Conservation (phyloP, 176 grass and related monocot genomes). For the Typha latifolia region DNA sequence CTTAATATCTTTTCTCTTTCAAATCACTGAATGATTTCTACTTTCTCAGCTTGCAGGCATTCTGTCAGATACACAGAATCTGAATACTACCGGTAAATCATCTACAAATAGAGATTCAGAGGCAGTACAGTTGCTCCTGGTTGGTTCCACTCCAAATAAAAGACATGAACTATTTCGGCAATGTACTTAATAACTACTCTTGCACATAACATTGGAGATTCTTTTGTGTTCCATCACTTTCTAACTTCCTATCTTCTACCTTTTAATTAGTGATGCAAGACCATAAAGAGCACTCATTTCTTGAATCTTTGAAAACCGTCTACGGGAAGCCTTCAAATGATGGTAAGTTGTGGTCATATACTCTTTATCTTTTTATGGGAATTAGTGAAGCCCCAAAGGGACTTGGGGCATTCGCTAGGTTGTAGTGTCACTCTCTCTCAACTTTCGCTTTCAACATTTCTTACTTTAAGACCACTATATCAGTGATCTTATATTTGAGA, state of each 20-base stretch:
- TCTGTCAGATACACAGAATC: slow-evolving; percentile 50
- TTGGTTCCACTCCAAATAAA: slow-evolving; percentile 22
- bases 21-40: not conserved
- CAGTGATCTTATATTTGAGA: no score
- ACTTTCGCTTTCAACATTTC: no score
- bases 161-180: slow-evolving; percentile 51
- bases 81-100: slow-evolving; percentile 20
- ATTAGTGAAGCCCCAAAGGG: not conserved
- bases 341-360: slow-evolving; percentile 16
- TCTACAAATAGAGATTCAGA: slow-evolving; percentile 56
- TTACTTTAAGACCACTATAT: no score
- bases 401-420: not conserved
- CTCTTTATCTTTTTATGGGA: not conserved
- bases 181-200: slow-evolving; percentile 36
- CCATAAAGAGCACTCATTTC: slow-evolving; percentile 40
- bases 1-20: not conserved
- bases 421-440: no score
- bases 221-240: not conserved
- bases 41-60: slow-evolving; percentile 56
- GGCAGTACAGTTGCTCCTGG: slow-evolving; percentile 41
- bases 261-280: slow-evolving; percentile 46
- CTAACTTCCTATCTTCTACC: slow-evolving; percentile 17
- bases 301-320: slow-evolving; percentile 37
- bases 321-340: slow-evolving; percentile 31
- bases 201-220: not conserved